phyloP scores from a whole-genome alignment of 805 yeast genomes.

The Sugiyamaella marilandica region DNA sequence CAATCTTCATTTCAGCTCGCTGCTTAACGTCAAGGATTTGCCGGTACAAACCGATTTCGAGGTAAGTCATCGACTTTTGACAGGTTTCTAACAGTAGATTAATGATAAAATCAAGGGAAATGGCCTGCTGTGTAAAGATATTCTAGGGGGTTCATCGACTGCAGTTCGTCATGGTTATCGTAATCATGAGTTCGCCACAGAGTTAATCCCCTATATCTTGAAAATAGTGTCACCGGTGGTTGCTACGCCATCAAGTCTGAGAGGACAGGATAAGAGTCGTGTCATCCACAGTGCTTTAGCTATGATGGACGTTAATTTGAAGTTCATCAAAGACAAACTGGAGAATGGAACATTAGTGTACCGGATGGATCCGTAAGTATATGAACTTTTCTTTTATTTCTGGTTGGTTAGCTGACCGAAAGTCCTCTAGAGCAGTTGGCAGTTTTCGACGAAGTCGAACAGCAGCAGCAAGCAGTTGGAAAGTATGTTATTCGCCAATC shows the following conservation, averaged over 20 bases:
- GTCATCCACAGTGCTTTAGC: slow-evolving; percentile 20
- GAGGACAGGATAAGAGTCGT: slow-evolving; percentile 18
- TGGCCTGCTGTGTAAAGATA: slow-evolving; percentile 29
- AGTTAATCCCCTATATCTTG: slow-evolving; percentile 31
- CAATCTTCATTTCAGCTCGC: slow-evolving; percentile 60
- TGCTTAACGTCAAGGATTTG: slow-evolving; percentile 36
- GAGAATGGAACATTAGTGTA: slow-evolving; percentile 29
- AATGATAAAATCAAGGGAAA: slow-evolving; percentile 29
- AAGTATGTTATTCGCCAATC: slow-evolving; percentile 15
- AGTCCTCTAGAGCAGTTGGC: slow-evolving; percentile 29
- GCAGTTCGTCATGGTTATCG: slow-evolving; percentile 15
- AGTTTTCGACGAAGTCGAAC: slow-evolving; percentile 14
- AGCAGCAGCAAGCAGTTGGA: slow-evolving; percentile 17
- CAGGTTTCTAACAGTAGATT: slow-evolving; percentile 7
- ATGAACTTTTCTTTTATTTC: neutral
- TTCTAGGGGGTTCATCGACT: slow-evolving; percentile 21
- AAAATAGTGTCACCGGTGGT: slow-evolving; percentile 26
- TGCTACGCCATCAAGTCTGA: slow-evolving; percentile 7
- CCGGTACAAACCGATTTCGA: slow-evolving; percentile 17
- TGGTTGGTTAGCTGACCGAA: neutral
- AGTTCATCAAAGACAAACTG: slow-evolving; percentile 23
- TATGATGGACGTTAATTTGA: slow-evolving; percentile 24
- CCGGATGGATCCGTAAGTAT: slow-evolving; percentile 29
- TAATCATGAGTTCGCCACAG: slow-evolving; percentile 19
- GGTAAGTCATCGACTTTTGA: neutral